phyloP scores from a whole-genome alignment of 1,284 basidiomycete genomes.

The Vanrija sp. region DNA sequence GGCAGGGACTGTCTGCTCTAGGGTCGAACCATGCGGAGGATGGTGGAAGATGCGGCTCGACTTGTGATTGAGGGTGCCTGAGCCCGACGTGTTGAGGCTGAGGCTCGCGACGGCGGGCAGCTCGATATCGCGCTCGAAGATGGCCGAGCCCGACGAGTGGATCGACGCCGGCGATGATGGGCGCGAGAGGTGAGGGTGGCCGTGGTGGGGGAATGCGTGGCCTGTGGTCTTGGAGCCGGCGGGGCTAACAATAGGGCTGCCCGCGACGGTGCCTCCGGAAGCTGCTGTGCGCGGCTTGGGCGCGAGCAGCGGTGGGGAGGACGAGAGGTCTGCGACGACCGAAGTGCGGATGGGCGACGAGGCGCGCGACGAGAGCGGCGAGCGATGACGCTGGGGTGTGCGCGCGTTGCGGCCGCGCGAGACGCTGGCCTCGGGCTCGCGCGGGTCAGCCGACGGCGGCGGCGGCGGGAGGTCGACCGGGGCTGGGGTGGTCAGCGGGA shows the following conservation, averaged over 20 bases:
- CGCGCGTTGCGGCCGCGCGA: conserved; percentile 21
- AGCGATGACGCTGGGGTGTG: conserved; percentile 35
- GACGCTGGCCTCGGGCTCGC: conserved; percentile 36
- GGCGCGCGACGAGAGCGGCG: conserved; percentile 32
- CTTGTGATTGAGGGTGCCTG: conserved; percentile 35
- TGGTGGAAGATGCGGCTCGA: conserved; percentile 31
- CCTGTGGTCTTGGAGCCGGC: background rate
- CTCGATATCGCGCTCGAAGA: conserved; percentile 50
- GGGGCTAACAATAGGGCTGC: background rate
- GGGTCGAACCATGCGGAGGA: conserved; percentile 34
- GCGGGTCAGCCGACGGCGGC: conserved; percentile 39
- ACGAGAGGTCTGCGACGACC: conserved; percentile 1
- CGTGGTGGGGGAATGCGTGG: conserved; percentile 1
- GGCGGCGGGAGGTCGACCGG: conserved; percentile 46
- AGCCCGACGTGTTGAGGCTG: conserved; percentile 25
- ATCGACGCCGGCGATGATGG: conserved; percentile 42
- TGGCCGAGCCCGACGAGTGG: conserved; percentile 44
- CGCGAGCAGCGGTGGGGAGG: conserved; percentile 17
- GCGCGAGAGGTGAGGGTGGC: conserved; percentile 23
- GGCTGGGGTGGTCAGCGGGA: conserved; percentile 18
- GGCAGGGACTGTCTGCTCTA: conserved; percentile 46
- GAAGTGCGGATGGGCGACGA: conserved; percentile 23
- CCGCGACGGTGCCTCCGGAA: background rate
- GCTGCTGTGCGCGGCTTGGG: conserved; percentile 10
- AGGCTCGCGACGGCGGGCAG: conserved; percentile 34